Percentiles rank a stretch among this genome's conserved stretches.
phyloP scores from a whole-genome alignment of 1,284 basidiomycete species.

The Sanguinoderma infundibulare region DNA sequence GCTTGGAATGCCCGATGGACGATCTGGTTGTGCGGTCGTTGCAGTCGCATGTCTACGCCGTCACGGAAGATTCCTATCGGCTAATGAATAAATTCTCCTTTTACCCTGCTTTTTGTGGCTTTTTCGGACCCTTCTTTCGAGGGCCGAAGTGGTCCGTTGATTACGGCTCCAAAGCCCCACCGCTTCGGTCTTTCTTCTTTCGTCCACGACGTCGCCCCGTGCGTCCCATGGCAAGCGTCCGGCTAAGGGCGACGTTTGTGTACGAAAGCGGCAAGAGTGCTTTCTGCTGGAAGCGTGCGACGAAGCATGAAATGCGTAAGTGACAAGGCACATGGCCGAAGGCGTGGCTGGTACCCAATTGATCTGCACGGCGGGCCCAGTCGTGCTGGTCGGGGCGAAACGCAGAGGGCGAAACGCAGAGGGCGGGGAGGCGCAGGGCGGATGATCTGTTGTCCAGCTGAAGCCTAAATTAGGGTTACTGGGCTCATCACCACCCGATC shows the following conservation, averaged over 20 bases:
- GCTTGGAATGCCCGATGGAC: conserved; percentile 27
- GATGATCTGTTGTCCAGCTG: conserved; percentile 18
- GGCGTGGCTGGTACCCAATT: conserved; percentile 4
- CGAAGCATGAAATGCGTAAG: background rate
- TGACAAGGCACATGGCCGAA: conserved; percentile 1
- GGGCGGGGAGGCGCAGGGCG: too few species aligned
- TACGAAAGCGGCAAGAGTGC: background rate
- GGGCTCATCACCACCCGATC: conserved; percentile 3
- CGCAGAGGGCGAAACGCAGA: conserved; percentile 14
- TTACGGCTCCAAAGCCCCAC: conserved; percentile 18
- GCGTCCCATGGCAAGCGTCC: background rate
- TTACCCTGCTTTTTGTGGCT: conserved; percentile 15
- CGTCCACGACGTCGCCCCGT: background rate
- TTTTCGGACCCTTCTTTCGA: conserved; percentile 21
- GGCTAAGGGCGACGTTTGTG: background rate
- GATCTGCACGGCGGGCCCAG: too few species aligned
- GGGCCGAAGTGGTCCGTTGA: conserved; percentile 16
- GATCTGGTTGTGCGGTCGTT: conserved; percentile 26
- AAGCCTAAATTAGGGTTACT: conserved; percentile 30
- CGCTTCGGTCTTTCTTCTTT: conserved; percentile 9
- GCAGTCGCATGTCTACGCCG: conserved; percentile 24
- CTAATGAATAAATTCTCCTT: conserved; percentile 25
- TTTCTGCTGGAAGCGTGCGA: conserved; percentile 1
- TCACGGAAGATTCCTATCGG: conserved; percentile 28
- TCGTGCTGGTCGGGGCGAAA: too few species aligned